Conservation (phyloP, 73 alveolate species). For the Paramecium pentaurelia region DNA sequence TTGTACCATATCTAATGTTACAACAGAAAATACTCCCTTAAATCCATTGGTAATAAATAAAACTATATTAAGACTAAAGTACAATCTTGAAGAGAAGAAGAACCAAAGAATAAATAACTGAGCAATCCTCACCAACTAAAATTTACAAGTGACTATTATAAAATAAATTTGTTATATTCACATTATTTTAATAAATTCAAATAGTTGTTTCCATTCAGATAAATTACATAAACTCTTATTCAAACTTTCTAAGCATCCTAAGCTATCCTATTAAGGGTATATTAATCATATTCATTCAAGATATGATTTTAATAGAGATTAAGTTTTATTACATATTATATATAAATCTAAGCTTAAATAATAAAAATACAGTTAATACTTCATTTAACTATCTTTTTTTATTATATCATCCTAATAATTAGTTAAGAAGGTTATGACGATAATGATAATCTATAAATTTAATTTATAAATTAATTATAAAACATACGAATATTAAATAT, state of each 20-base stretch:
- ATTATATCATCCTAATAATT: too few species aligned
- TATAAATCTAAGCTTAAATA: not conserved
- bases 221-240: not conserved
- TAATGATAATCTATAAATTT: not conserved
- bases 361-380: not conserved
- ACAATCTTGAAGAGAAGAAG: not conserved
- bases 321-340: too few species aligned
- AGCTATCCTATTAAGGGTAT: not conserved
- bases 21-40: not conserved
- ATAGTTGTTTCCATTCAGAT: not conserved
- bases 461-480: too few species aligned
- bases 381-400: too few species aligned
- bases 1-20: not conserved
- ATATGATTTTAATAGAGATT: not conserved
- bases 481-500: too few species aligned
- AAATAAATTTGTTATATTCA: not conserved
- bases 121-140: not conserved
- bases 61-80: not conserved
- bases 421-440: not conserved
- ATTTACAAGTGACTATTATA: not conserved
- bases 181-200: not conserved
- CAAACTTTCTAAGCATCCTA: not conserved
- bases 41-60: not conserved
- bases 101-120: not conserved
- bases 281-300: not conserved